Evolutionary conservation across 2,329 filamentous ascomycete species (phyloP).

Genomic region (Trichoderma arundinaceum): DNA sequence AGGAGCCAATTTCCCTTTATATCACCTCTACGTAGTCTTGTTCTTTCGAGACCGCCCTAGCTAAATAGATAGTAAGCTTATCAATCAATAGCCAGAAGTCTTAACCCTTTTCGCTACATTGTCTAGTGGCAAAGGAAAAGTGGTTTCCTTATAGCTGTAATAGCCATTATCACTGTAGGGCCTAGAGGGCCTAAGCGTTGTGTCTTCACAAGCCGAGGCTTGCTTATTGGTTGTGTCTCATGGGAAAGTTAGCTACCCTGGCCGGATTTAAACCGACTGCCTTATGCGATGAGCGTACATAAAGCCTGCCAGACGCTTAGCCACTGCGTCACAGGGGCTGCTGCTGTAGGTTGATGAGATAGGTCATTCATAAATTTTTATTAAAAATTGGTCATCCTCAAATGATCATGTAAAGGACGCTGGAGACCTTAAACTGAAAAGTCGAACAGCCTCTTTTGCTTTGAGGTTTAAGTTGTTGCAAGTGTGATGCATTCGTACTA

Average conservation of each 20-base stretch:
- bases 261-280: not conserved
- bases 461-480: slow-evolving; percentile 10
- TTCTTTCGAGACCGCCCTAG: not conserved
- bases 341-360: not conserved
- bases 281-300: not conserved
- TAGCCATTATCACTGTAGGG: not conserved
- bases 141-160: not conserved
- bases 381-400: not conserved
- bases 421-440: not conserved
- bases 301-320: not conserved
- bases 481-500: slow-evolving; percentile 7
- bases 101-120: not conserved
- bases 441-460: slow-evolving; percentile 20
- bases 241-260: not conserved
- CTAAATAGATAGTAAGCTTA: not conserved
- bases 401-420: not conserved
- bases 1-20: no score
- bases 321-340: not conserved
- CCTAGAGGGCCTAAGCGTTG: not conserved
- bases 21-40: no score
- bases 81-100: not conserved
- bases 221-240: not conserved
- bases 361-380: not conserved
- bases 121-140: not conserved
- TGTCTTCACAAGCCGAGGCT: not conserved